phyloP scores from a whole-genome alignment of 2,329 filamentous ascomycete species.

The Diaporthe citrichinensis region DNA sequence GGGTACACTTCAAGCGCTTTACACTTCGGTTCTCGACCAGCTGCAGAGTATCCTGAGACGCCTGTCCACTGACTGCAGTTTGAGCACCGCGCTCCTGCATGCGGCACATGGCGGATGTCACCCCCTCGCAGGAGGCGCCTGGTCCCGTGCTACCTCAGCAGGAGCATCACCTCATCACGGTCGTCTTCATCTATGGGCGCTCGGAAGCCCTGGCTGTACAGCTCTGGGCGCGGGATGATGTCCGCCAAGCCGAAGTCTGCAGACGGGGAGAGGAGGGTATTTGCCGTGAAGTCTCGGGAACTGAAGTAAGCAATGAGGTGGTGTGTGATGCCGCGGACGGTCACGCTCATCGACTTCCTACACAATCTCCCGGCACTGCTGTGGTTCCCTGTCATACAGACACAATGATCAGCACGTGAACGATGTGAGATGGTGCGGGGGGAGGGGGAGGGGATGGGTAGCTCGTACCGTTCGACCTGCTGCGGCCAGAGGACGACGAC shows the following conservation, averaged over 20 bases:
- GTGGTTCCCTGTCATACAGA: constrained; percentile 8
- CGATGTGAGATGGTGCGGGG: not conserved
- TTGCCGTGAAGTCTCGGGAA: constrained; percentile 12
- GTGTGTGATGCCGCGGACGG: constrained; percentile 26
- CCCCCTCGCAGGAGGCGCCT: not conserved
- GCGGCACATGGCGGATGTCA: not conserved
- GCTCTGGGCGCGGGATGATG: constrained; percentile 28
- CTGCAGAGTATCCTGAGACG: not conserved
- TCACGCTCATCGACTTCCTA: constrained; percentile 30
- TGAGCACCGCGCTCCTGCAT: not conserved
- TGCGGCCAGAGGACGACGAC: not conserved
- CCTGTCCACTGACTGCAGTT: not conserved
- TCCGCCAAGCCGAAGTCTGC: constrained; percentile 8
- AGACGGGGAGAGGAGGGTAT: constrained; percentile 5
- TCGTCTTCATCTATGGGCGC: constrained; percentile 31
- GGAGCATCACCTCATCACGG: constrained; percentile 2
- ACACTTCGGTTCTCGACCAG: not conserved
- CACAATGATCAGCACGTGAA: constrained; percentile 7
- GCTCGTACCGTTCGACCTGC: constrained; percentile 22
- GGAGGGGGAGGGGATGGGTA: no score
- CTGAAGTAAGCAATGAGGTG: constrained; percentile 35
- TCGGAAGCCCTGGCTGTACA: constrained; percentile 32
- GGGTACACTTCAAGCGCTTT: not conserved
- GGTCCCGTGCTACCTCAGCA: not conserved
- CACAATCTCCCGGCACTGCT: constrained; percentile 9